Evolutionary conservation across 2,329 filamentous ascomycete genomes (phyloP).

Genomic region (Colletotrichum chlorophyti): DNA sequence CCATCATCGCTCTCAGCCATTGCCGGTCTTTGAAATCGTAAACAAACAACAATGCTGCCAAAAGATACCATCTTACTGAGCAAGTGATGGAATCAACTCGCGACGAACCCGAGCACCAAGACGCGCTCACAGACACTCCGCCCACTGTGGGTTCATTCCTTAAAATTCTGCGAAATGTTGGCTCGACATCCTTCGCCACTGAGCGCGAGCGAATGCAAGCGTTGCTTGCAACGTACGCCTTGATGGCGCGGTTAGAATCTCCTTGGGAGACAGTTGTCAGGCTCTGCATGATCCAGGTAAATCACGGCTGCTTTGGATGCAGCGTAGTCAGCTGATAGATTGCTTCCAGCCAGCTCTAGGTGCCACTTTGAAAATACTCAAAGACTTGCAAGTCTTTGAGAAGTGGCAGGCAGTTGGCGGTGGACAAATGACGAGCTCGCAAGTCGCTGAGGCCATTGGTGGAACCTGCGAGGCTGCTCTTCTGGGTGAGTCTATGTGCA

Average conservation of each 20-base stretch:
- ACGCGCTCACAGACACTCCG: no score
- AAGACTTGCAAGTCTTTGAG: slow-evolving; percentile 3
- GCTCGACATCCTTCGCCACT: not conserved
- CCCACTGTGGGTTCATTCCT: not conserved
- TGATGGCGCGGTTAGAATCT: slow-evolving; percentile 3
- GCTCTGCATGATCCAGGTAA: slow-evolving; percentile 9
- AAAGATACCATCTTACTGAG: no score
- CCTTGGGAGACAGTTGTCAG: slow-evolving; percentile 10
- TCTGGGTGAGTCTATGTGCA: not conserved
- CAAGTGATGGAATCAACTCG: no score
- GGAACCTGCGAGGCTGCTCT: not conserved
- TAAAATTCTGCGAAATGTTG: not conserved
- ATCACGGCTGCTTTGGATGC: rapidly evolving
- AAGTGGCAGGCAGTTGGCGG: not conserved
- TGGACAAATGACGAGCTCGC: not conserved
- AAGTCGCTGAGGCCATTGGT: not conserved
- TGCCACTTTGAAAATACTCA: not conserved
- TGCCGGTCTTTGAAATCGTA: no score
- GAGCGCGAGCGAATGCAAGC: slow-evolving; percentile 6
- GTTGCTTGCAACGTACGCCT: not conserved
- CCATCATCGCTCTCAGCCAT: no score
- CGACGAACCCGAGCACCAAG: no score
- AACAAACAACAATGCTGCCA: no score
- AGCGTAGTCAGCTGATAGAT: no score
- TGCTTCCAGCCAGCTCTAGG: not conserved